A percentile compares a stretch with the other conserved stretches of the same genome.
These are phyloP conservation scores for Cordyceps pruinosa DNA, from an alignment of 2,329 filamentous ascomycete genomes.

Conservation along the genomic window DNA sequence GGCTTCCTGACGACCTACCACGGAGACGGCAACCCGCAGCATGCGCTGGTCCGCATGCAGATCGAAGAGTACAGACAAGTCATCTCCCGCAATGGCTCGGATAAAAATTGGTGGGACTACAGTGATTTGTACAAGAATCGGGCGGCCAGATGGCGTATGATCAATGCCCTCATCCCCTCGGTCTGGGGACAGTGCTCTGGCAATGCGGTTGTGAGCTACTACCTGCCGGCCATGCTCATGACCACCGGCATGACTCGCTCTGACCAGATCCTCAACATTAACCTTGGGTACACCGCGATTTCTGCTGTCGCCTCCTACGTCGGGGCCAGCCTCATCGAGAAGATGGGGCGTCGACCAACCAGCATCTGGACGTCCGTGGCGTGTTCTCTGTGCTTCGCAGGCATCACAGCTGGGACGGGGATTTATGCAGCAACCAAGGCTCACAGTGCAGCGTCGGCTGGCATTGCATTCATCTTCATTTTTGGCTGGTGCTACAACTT, in stretches of 20 bases:
- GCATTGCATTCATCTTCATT: slow-evolving; percentile 34
- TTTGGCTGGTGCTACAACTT: slow-evolving; percentile 37
- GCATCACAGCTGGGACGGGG: slow-evolving; percentile 40
- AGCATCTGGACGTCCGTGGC: slow-evolving; percentile 40
- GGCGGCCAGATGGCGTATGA: background rate
- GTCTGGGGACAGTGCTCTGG: slow-evolving; percentile 41
- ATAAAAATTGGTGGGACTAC: slow-evolving; percentile 37
- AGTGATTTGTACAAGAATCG: slow-evolving; percentile 29
- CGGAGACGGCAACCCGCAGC: slow-evolving; percentile 32
- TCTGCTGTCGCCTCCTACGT: slow-evolving; percentile 41
- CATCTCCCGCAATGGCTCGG: slow-evolving; percentile 28
- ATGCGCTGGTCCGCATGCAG: slow-evolving; percentile 32
- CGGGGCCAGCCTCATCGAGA: slow-evolving; percentile 43
- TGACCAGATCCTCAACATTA: slow-evolving; percentile 38
- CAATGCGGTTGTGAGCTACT: slow-evolving; percentile 38
- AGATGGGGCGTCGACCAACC: slow-evolving; percentile 43
- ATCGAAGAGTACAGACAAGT: slow-evolving; percentile 28
- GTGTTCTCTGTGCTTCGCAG: slow-evolving; percentile 34
- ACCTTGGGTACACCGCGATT: slow-evolving; percentile 40
- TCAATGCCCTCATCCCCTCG: slow-evolving; percentile 2
- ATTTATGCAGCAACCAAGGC: slow-evolving; percentile 22
- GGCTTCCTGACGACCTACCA: slow-evolving; percentile 30
- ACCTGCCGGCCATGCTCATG: slow-evolving; percentile 41
- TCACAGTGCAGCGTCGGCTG: background rate
- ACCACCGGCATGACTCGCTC: slow-evolving; percentile 39